Conservation (phyloP, 768 basidiomycete genomes). For the Suillus luteus region DNA sequence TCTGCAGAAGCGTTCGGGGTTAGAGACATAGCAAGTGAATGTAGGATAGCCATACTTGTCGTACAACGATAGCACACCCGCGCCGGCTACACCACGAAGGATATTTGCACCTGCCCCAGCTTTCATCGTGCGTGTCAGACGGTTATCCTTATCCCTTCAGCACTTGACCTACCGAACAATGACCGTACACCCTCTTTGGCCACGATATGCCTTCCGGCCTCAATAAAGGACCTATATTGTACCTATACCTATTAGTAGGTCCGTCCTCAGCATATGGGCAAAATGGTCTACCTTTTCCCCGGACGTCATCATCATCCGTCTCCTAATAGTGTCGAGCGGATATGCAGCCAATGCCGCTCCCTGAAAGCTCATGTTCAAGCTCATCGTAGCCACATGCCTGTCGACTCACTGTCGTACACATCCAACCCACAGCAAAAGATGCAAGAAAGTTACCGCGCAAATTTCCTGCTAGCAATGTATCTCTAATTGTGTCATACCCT, state of each 20-base stretch:
- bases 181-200: conserved; percentile 42
- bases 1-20: conserved; percentile 17
- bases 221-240: conserved; percentile 41
- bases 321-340: conserved; percentile 46
- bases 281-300: conserved; percentile 32
- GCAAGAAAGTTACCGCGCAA: conserved; percentile 42
- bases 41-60: conserved; percentile 44
- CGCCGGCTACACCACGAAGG: conserved; percentile 53
- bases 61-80: conserved; percentile 61
- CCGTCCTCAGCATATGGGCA: neutral
- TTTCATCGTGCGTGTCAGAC: conserved; percentile 41
- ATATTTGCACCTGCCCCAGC: conserved; percentile 62
- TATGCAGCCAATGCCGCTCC: conserved; percentile 42
- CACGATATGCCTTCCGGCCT: conserved; percentile 41
- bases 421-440: conserved; percentile 45
- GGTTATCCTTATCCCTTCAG: neutral
- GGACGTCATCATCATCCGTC: conserved; percentile 52
- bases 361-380: conserved; percentile 20
- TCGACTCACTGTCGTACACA: conserved; percentile 39
- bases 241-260: conserved; percentile 26
- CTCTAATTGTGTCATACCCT: conserved; percentile 43
- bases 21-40: neutral
- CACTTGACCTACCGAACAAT: conserved; percentile 36
- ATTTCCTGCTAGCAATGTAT: conserved; percentile 40
- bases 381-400: neutral